Evolutionary conservation across 257 asterid genomes (phyloP).

Genomic region (Cruciata laevipes): DNA sequence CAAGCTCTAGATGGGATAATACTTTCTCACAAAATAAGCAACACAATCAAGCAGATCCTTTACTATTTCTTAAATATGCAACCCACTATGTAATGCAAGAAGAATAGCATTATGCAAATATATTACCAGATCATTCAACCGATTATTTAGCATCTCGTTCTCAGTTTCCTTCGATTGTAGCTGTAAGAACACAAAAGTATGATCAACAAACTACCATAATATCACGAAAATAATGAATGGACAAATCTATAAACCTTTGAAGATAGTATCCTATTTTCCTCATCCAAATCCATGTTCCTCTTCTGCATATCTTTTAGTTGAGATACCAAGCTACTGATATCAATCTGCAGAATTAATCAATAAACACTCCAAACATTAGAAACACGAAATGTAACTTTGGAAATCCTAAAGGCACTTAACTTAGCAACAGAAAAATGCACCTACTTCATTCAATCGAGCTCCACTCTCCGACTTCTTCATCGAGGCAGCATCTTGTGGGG

Average conservation of each 20-base stretch:
- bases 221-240: neutral
- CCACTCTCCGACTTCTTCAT: slow-evolving; percentile 74
- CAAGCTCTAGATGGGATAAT: neutral
- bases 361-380: neutral
- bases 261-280: slow-evolving; percentile 44
- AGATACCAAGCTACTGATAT: slow-evolving; percentile 73
- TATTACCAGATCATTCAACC: slow-evolving; percentile 79
- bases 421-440: neutral
- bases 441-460: slow-evolving; percentile 75
- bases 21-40: neutral
- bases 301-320: slow-evolving; percentile 69
- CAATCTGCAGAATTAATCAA: slow-evolving; percentile 44
- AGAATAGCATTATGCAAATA: neutral
- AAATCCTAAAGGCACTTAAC: neutral
- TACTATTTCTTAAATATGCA: neutral
- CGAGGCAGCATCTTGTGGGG: slow-evolving; percentile 42
- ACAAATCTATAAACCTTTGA: slow-evolving; percentile 40
- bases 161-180: slow-evolving; percentile 63
- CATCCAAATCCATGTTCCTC: slow-evolving; percentile 60
- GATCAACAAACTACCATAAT: slow-evolving; percentile 9
- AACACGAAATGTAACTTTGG: neutral
- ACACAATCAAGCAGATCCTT: neutral
- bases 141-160: slow-evolving; percentile 52
- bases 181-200: slow-evolving; percentile 30
- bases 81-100: neutral